Evolutionary conservation across 78 protist genomes (phyloP).

Genomic region (Monosiga brevicollis): DNA sequence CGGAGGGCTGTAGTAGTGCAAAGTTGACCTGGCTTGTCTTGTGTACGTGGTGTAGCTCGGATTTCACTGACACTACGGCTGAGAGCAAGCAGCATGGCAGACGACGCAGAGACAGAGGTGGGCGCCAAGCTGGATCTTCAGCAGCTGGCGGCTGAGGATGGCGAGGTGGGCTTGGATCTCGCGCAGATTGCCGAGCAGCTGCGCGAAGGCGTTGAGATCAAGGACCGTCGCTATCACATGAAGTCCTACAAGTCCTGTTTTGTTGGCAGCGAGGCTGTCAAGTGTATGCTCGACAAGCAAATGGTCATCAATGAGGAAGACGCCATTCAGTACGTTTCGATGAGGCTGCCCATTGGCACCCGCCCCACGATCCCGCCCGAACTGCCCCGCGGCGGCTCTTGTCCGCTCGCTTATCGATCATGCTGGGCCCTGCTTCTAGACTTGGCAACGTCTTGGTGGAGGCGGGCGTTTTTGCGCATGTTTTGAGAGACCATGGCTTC

Average conservation of each 20-base stretch:
- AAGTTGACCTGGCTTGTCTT: too few species aligned
- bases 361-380: too few species aligned
- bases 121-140: too few species aligned
- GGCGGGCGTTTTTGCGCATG: background rate
- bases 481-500: constrained; percentile 15
- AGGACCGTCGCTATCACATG: constrained; percentile 12
- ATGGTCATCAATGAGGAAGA: background rate
- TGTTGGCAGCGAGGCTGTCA: constrained; percentile 20
- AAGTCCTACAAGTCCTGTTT: constrained; percentile 21
- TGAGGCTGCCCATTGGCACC: background rate
- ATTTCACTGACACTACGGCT: too few species aligned
- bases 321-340: background rate
- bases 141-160: background rate
- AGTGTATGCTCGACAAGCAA: background rate
- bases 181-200: background rate
- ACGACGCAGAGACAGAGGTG: too few species aligned
- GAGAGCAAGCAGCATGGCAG: too few species aligned
- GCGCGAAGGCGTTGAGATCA: background rate
- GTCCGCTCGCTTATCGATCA: too few species aligned
- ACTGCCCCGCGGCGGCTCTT: too few species aligned
- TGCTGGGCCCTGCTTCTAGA: too few species aligned
- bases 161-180: background rate
- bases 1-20: too few species aligned
- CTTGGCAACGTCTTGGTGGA: background rate
- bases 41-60: too few species aligned